Conservation (phyloP, 1,284 basidiomycete genomes). For the Cryptococcus sp. region DNA sequence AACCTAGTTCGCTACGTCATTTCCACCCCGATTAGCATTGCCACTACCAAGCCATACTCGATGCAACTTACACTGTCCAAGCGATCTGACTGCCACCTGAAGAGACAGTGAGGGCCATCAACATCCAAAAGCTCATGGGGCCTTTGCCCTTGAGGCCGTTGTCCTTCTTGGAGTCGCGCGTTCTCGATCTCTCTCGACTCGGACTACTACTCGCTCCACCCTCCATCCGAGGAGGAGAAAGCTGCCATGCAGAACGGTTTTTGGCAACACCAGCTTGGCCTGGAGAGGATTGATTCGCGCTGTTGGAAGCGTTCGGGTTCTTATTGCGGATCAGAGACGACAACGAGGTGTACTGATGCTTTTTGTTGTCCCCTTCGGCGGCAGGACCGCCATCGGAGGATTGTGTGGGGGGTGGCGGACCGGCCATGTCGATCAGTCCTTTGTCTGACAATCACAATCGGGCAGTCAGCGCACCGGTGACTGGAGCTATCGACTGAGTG, state of each 20-base stretch:
- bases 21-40: too few relatives aligned
- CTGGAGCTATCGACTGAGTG: not conserved
- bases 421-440: conserved; percentile 1
- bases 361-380: conserved; percentile 8
- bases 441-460: not conserved
- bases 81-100: conserved; percentile 72
- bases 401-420: not conserved
- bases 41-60: not conserved
- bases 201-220: conserved; percentile 11
- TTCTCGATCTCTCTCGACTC: conserved; percentile 16
- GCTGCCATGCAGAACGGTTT: conserved; percentile 8
- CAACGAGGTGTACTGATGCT: conserved; percentile 42
- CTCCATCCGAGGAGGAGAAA: conserved; percentile 2
- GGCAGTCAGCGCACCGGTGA: not conserved
- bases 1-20: conserved; percentile 59
- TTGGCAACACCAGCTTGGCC: conserved; percentile 5
- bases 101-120: conserved; percentile 58
- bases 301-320: conserved; percentile 5
- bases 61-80: conserved; percentile 36
- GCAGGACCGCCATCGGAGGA: conserved; percentile 1
- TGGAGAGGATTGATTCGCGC: not conserved
- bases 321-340: conserved; percentile 31
- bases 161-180: conserved; percentile 12
- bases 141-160: conserved; percentile 25
- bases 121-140: conserved; percentile 44